A percentile compares a stretch with the other conserved stretches of the same genome.
These are phyloP conservation scores for Neofusicoccum cordaticola DNA, from an alignment of 2,329 filamentous ascomycete species.

Conservation along the genomic window DNA sequence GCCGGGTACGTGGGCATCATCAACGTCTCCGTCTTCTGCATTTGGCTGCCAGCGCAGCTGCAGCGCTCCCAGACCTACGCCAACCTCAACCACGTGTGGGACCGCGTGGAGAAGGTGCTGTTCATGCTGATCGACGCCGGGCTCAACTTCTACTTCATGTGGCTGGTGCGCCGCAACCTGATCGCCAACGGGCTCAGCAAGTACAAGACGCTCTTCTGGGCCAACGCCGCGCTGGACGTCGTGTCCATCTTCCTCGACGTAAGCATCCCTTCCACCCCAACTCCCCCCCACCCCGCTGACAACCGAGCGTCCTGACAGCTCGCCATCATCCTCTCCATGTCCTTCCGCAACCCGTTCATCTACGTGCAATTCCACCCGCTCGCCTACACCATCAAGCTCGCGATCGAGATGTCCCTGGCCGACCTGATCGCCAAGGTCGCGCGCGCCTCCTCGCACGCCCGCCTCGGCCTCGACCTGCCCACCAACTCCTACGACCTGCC, in stretches of 20 bases:
- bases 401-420: slow-evolving; percentile 41
- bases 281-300: not conserved
- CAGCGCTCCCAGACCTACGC: slow-evolving; percentile 25
- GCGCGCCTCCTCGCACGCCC: slow-evolving; percentile 15
- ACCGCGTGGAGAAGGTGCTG: slow-evolving; percentile 39
- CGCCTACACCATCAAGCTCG: slow-evolving; percentile 32
- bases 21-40: slow-evolving; percentile 30
- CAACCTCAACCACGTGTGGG: slow-evolving; percentile 45
- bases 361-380: slow-evolving; percentile 43
- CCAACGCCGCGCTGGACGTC: slow-evolving; percentile 27
- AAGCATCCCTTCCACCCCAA: not conserved
- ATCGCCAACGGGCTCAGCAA: slow-evolving; percentile 28
- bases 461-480: not conserved
- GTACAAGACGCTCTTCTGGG: slow-evolving; percentile 27
- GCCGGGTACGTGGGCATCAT: slow-evolving; percentile 24
- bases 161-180: slow-evolving; percentile 26
- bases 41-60: slow-evolving; percentile 31
- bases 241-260: slow-evolving; percentile 28
- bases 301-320: slow-evolving; percentile 19
- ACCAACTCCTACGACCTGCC: not conserved
- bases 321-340: slow-evolving; percentile 41
- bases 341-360: slow-evolving; percentile 29
- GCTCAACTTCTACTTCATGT: slow-evolving; percentile 31
- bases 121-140: slow-evolving; percentile 26
- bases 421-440: slow-evolving; percentile 40